Evolutionary conservation across 306 rosid species (phyloP).

Genomic region (Benincasa hispida): DNA sequence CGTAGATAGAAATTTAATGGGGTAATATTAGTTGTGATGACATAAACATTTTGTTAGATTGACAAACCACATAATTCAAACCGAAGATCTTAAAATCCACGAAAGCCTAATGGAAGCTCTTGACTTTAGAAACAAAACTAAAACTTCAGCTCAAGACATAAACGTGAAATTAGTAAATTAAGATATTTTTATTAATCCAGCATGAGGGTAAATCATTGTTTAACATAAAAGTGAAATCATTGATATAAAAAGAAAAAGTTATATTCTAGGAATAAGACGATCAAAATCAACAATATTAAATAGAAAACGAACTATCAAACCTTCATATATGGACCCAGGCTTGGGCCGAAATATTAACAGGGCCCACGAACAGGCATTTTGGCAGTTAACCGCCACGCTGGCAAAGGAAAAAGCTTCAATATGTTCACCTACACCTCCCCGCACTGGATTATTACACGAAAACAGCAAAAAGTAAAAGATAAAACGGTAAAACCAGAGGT

Average conservation of each 20-base stretch:
- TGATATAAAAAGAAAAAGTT: neutral
- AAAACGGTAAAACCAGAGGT: too few species aligned
- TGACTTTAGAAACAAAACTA: too few species aligned
- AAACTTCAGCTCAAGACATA: too few species aligned
- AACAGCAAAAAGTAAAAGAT: neutral
- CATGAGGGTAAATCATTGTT: neutral
- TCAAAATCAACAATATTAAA: neutral
- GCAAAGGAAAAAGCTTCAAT: neutral
- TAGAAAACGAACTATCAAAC: neutral
- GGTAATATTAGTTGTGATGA: too few species aligned
- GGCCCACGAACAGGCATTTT: neutral
- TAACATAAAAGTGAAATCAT: too few species aligned
- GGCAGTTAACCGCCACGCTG: neutral
- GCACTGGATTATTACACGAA: neutral
- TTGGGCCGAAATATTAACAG: neutral
- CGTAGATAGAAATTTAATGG: too few species aligned
- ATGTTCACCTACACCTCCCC: conserved; percentile 2
- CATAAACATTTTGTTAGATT: too few species aligned
- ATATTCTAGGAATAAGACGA: neutral
- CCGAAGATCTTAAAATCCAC: too few species aligned
- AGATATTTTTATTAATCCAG: too few species aligned
- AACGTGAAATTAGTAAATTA: too few species aligned
- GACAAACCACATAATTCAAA: too few species aligned
- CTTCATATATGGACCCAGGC: neutral
- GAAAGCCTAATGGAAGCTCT: too few species aligned